Percentiles rank a stretch among this genome's conserved stretches.
phyloP scores from a whole-genome alignment of 345 rosid species.

The Boechera divaricarpa region DNA sequence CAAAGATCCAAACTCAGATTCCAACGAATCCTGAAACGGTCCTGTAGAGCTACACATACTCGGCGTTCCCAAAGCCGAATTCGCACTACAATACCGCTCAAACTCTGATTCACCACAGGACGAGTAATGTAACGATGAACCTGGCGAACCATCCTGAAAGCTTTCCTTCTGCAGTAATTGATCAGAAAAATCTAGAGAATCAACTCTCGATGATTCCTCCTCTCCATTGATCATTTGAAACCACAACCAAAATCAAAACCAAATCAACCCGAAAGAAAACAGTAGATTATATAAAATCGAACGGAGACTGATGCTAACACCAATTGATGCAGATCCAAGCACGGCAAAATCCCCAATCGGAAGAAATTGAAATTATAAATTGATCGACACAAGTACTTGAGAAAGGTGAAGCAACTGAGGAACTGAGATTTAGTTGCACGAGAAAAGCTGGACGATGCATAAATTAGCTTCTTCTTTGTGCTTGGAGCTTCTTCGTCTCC shows the following conservation, averaged over 20 bases:
- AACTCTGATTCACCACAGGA: constrained; percentile 88
- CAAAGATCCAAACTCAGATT: constrained; percentile 67
- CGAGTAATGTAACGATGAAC: constrained; percentile 67
- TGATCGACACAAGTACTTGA: not conserved
- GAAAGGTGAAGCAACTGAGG: not conserved
- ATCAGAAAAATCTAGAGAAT: constrained; percentile 55
- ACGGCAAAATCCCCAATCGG: not conserved
- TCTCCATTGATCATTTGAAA: constrained; percentile 62
- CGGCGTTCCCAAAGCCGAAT: constrained; percentile 82
- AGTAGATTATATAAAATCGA: not conserved
- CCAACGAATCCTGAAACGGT: constrained; percentile 61
- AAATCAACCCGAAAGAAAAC: not conserved
- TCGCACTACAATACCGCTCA: constrained; percentile 83
- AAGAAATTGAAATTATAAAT: constrained; percentile 8
- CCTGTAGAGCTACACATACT: constrained; percentile 66
- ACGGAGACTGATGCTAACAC: not conserved
- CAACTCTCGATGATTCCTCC: constrained; percentile 43
- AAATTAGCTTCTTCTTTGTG: constrained; percentile 14
- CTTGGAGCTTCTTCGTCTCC: constrained; percentile 26
- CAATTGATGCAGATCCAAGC: constrained; percentile 28
- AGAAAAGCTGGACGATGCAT: not conserved
- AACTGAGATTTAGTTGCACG: constrained; percentile 21
- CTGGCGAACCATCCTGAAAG: constrained; percentile 53
- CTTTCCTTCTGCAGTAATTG: constrained; percentile 45
- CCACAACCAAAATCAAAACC: constrained; percentile 15